Evolutionary conservation across 169 alveolate genomes (phyloP), one percentile per base, ranked within the genome.

Genomic region (Eimeria brunetti): DNA sequence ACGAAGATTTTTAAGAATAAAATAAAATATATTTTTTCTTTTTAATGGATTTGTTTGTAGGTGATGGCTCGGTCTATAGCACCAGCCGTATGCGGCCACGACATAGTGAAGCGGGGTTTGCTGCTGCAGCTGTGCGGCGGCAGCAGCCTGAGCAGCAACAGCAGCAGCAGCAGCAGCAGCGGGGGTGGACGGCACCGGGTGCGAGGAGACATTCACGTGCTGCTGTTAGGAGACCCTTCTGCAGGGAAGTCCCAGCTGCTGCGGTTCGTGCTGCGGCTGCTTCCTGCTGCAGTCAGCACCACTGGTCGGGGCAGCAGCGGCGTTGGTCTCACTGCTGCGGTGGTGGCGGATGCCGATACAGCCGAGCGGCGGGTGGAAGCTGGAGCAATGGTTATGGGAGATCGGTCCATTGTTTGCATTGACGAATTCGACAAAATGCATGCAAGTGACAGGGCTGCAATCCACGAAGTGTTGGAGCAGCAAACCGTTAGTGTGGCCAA

Each of bases 281-380:
- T 99, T 44, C 99, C 99, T 2, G 97, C 99, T 36, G 99, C 99
- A 6, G 98, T 99, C 46, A 99, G 99, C 80, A 99, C 99, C 49
- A 99, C 99, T n/a, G 99, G 99, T 27, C 97, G 99, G 80, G 99
- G 99, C 58, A 98, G 99, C 53, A 97, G 99, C n/a, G 99, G 99
- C 33, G 99, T 99, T 11, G 99, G 99, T 92, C 98, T 99, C 58
- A 99, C 99, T 12, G 99, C 99, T 4, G 99, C 99, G 1, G 99
- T 99, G 44, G 98, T 99, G 9, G 96, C 98, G 6, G 99, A 99
- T 93, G 98, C 97, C 33, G 99, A 98, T 41, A 97, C 99, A 12
- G 99, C 99, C 11, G 99, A 99, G 81, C 97, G 99, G 64, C 98
- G 98, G 76, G 98, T 99, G 36, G 99, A 99, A 96, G 99, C 99